Evolutionary conservation across 2,329 filamentous ascomycete species (phyloP).

Genomic region (Diaporthe eres): DNA sequence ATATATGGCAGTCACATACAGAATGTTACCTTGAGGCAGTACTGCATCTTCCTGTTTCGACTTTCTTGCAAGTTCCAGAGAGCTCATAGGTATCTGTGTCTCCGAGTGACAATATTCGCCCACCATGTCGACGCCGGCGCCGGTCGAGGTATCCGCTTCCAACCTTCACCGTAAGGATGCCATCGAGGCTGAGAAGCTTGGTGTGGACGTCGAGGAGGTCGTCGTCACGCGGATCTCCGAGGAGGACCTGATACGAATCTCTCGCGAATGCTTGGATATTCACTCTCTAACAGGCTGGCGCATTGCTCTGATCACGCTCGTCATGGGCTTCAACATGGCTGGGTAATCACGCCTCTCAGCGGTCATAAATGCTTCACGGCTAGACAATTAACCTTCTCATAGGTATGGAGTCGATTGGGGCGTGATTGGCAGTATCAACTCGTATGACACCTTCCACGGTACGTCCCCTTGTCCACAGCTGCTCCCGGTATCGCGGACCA

Average conservation of each 20-base stretch:
- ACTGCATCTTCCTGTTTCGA: background rate
- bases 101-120: conserved; percentile 31
- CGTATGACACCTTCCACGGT: conserved; percentile 57
- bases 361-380: accelerated
- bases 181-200: conserved; percentile 50
- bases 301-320: conserved; percentile 58
- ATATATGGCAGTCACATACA: conserved; percentile 32
- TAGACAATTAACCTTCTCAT: background rate
- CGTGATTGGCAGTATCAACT: conserved; percentile 62
- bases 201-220: conserved; percentile 58
- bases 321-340: conserved; percentile 63
- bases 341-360: conserved; percentile 44
- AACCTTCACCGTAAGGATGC: conserved; percentile 48
- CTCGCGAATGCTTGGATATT: conserved; percentile 56
- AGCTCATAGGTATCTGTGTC: background rate
- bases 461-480: background rate
- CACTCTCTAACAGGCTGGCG: conserved; percentile 58
- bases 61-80: background rate
- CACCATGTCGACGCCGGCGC: conserved; percentile 38
- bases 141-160: conserved; percentile 31
- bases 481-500: background rate
- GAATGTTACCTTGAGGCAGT: background rate
- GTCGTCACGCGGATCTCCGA: conserved; percentile 60
- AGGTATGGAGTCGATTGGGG: conserved; percentile 63
- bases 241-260: conserved; percentile 59